Conservation (phyloP, 345 rosid genomes). For the Brassica juncea region DNA sequence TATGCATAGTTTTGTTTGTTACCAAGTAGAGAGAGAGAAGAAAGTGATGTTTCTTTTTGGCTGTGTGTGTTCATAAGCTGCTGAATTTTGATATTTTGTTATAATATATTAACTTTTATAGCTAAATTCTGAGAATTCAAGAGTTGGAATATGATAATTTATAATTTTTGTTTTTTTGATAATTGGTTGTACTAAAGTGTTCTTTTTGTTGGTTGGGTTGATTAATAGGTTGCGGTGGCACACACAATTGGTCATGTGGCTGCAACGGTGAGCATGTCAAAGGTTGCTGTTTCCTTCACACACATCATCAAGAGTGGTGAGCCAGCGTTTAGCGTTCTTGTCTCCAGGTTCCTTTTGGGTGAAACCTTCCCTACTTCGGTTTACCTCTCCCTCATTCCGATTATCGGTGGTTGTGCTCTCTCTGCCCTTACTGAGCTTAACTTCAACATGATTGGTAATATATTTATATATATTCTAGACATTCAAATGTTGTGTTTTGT, state of each 20-base stretch:
- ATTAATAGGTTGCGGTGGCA: slow-evolving; percentile 85
- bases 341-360: slow-evolving; percentile 82
- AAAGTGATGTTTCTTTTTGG: slow-evolving; percentile 34
- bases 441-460: slow-evolving; percentile 92
- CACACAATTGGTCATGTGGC: slow-evolving; percentile 99
- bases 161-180: neutral
- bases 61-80: slow-evolving; percentile 21
- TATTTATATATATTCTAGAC: slow-evolving; percentile 1
- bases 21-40: slow-evolving; percentile 38
- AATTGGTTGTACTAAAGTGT: slow-evolving; percentile 13
- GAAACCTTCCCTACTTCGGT: slow-evolving; percentile 81
- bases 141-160: neutral
- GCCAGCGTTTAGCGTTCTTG: slow-evolving; percentile 95
- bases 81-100: slow-evolving; percentile 3
- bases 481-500: neutral
- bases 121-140: neutral
- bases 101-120: neutral
- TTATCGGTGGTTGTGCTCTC: slow-evolving; percentile 98
- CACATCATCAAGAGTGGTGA: slow-evolving; percentile 99
- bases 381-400: slow-evolving; percentile 83
- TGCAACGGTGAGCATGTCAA: slow-evolving; percentile 99
- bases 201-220: slow-evolving; percentile 16
- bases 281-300: slow-evolving; percentile 98
- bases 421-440: slow-evolving; percentile 97
- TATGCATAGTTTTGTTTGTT: slow-evolving; percentile 53